Evolutionary conservation across 805 yeast species (phyloP).

Genomic region (Starmerella kuoi): DNA sequence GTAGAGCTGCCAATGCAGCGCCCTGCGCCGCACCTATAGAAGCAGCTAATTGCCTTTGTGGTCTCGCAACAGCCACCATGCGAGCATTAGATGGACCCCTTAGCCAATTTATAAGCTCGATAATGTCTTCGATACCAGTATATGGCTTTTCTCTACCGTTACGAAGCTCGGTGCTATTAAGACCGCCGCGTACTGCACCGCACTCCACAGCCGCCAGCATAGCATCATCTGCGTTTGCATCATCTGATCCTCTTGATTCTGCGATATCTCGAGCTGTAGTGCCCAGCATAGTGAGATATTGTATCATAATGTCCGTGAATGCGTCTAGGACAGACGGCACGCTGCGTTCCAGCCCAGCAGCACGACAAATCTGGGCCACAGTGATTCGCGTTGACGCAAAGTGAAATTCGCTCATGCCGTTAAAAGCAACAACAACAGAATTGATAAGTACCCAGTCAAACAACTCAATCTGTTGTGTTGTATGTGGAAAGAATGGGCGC

Average conservation of each 20-base stretch:
- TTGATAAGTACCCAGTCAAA: background rate
- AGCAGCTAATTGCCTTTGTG: conserved; percentile 15
- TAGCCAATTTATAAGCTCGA: conserved; percentile 44
- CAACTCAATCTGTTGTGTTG: too few relatives aligned
- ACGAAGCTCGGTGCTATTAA: conserved; percentile 31
- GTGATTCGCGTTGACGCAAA: conserved; percentile 39
- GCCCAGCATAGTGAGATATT: conserved; percentile 47
- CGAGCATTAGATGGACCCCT: conserved; percentile 18
- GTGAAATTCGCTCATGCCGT: conserved; percentile 33
- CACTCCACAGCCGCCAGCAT: conserved; percentile 55
- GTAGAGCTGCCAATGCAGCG: conserved; percentile 21
- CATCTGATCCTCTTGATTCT: conserved; percentile 35
- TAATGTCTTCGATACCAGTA: conserved; percentile 32
- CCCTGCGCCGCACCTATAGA: conserved; percentile 22
- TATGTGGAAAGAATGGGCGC: too few relatives aligned
- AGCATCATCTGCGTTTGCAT: conserved; percentile 51
- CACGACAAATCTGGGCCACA: conserved; percentile 48
- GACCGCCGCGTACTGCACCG: conserved; percentile 47
- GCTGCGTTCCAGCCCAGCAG: conserved; percentile 75
- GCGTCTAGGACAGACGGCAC: conserved; percentile 59
- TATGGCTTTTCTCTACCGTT: too few relatives aligned
- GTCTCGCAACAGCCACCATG: conserved; percentile 16
- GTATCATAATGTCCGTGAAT: conserved; percentile 62
- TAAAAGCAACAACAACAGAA: background rate
- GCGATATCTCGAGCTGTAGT: conserved; percentile 41